Evolutionary conservation across 2,329 filamentous ascomycete genomes (phyloP), one percentile per base, ranked within the genome.

Genomic region (Aureobasidium mangrovei): DNA sequence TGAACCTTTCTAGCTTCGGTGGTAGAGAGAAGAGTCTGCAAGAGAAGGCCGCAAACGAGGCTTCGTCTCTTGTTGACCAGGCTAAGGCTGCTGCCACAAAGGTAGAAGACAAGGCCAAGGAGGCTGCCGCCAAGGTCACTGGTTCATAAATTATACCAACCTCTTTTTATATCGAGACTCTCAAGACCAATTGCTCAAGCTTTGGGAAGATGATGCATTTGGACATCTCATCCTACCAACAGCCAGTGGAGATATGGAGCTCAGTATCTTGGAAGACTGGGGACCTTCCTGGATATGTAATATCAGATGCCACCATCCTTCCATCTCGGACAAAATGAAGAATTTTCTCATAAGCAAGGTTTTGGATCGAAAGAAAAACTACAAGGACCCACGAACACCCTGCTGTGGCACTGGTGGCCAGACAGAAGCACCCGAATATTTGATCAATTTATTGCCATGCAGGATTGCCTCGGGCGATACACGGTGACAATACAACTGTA

Each of bases 11-110:
- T 54, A 66, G 64, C 40, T 67, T 74, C 58, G 75, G 75, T 24
- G 75, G 74, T 31, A 60, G 68, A 58, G 74, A 77, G 54, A 64
- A 70, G 61, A 57, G 61, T 31, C 45, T 70, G 46, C 63, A 66
- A 58, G 57, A 63, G 12, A 67, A 68, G 66, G 70, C 69, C 24
- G 70, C 71, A 61, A 66, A 69, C 54, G 69, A 66, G 4, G 47
- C 28, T 24, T 40, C 53, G 9, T 32, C 39, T 18, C 31, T 56
- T 27, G 48, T 27, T 18, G 43, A 55, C 9, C 33, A 53, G 36
- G 54, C 54, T 6, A 42, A 51, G 46, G 63, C 60, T 42, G 60
- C 62, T 51, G 59, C 56, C 9, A 56, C 39, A 35, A 44, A 58
- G 61, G 41, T 57, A 56, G 56, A 59, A 48, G 62, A 60, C 44